phyloP scores from a whole-genome alignment of 2,329 filamentous ascomycete species.

The Decorospora gaudefroyi region DNA sequence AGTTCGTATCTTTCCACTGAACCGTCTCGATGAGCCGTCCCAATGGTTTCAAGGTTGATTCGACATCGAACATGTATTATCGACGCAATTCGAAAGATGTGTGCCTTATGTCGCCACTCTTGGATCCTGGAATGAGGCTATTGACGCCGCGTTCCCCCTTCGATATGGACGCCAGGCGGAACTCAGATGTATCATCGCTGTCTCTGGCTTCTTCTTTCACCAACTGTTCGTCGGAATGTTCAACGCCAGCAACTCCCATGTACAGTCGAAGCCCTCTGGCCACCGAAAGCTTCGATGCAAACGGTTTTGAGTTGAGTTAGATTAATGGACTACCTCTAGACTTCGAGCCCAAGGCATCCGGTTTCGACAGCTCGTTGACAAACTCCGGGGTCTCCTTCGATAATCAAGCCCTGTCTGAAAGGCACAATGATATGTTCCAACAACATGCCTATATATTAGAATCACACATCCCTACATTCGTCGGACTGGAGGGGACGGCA shows the following conservation, averaged over 20 bases:
- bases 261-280: slow-evolving; percentile 28
- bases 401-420: slow-evolving; percentile 6
- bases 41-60: no score
- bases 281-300: slow-evolving; percentile 27
- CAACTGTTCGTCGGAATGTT: slow-evolving; percentile 26
- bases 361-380: slow-evolving; percentile 9
- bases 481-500: slow-evolving; percentile 6
- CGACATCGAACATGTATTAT: slow-evolving; percentile 12
- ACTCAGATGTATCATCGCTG: slow-evolving; percentile 37
- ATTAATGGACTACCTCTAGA: slow-evolving; percentile 22
- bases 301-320: slow-evolving; percentile 22
- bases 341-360: slow-evolving; percentile 12
- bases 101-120: slow-evolving; percentile 26
- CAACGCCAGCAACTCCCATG: slow-evolving; percentile 37
- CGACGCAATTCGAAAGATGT: slow-evolving; percentile 24
- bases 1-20: slow-evolving; percentile 2
- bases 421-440: slow-evolving; percentile 8
- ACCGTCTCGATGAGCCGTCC: slow-evolving; percentile 19
- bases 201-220: slow-evolving; percentile 28
- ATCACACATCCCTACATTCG: slow-evolving; percentile 4
- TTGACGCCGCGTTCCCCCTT: slow-evolving; percentile 35
- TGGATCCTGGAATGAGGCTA: slow-evolving; percentile 27
- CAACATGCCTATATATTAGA: slow-evolving; percentile 11
- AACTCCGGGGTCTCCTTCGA: slow-evolving; percentile 14
- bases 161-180: slow-evolving; percentile 35